phyloP scores from a whole-genome alignment of 2,329 filamentous ascomycete genomes.

The Septoria linicola region DNA sequence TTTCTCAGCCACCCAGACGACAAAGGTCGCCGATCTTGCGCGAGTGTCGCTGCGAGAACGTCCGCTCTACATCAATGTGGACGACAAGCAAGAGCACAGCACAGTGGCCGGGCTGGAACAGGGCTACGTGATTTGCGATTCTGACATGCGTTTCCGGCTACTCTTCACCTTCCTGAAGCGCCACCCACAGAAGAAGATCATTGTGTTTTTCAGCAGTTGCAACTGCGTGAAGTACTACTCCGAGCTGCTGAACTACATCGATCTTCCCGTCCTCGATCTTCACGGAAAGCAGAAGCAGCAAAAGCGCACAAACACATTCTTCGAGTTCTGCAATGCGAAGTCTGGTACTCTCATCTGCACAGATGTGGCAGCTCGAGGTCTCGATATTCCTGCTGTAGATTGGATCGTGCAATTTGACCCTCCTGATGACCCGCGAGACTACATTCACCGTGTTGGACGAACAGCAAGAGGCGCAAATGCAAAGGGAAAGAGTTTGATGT shows the following conservation, averaged over 20 bases:
- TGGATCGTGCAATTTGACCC: slow-evolving; percentile 97
- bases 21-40: slow-evolving; percentile 95
- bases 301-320: slow-evolving; percentile 98
- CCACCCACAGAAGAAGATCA: slow-evolving; percentile 93
- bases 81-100: slow-evolving; percentile 81
- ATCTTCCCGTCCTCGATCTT: slow-evolving; percentile 80
- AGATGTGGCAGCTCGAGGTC: slow-evolving; percentile 88
- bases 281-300: slow-evolving; percentile 98
- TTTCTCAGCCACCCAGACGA: slow-evolving; percentile 98
- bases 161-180: slow-evolving; percentile 93
- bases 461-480: slow-evolving; percentile 81
- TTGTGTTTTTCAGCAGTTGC: slow-evolving; percentile 82
- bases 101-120: slow-evolving; percentile 94
- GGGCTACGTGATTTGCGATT: slow-evolving; percentile 90
- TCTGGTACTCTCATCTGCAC: slow-evolving; percentile 91
- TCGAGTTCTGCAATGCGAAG: slow-evolving; percentile 86
- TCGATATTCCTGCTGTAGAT: slow-evolving; percentile 94
- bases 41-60: slow-evolving; percentile 88
- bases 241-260: slow-evolving; percentile 95
- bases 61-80: slow-evolving; percentile 95
- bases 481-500: slow-evolving; percentile 87
- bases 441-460: slow-evolving; percentile 94
- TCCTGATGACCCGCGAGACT: slow-evolving; percentile 59
- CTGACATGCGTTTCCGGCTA: slow-evolving; percentile 88
- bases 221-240: slow-evolving; percentile 94